These are phyloP conservation scores for Eucalyptus camaldulensis DNA, from an alignment of 345 rosid genomes.

Conservation along the genomic window DNA sequence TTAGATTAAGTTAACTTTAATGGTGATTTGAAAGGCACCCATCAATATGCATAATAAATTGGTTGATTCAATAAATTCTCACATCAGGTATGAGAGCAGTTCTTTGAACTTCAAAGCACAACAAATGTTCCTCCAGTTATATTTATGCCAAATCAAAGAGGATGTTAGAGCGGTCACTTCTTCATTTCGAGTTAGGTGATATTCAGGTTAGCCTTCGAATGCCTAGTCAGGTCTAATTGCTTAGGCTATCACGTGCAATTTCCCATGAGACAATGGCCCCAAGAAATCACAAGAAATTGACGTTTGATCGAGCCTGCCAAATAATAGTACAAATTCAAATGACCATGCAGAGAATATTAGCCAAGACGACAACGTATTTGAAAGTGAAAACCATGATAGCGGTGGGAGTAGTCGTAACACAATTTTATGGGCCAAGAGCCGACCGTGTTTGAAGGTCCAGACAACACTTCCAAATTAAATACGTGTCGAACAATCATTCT, in stretches of 20 bases:
- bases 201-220: background rate
- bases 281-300: background rate
- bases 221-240: background rate
- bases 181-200: background rate
- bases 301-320: background rate
- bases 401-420: background rate
- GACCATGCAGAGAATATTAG: background rate
- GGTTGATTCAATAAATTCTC: background rate
- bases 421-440: background rate
- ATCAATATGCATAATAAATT: background rate
- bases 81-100: background rate
- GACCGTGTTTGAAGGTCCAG: slow-evolving; percentile 24
- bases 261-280: background rate
- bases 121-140: background rate
- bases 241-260: background rate
- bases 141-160: background rate
- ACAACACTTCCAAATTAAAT: background rate
- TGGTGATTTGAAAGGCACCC: background rate
- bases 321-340: background rate
- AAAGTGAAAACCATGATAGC: background rate
- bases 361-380: background rate
- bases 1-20: background rate
- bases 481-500: background rate
- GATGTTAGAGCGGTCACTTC: background rate
- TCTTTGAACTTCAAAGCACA: background rate